Base-by-base conservation (phyloP, 139 green algal genomes). In the Picochlorum sp. region DNA sequence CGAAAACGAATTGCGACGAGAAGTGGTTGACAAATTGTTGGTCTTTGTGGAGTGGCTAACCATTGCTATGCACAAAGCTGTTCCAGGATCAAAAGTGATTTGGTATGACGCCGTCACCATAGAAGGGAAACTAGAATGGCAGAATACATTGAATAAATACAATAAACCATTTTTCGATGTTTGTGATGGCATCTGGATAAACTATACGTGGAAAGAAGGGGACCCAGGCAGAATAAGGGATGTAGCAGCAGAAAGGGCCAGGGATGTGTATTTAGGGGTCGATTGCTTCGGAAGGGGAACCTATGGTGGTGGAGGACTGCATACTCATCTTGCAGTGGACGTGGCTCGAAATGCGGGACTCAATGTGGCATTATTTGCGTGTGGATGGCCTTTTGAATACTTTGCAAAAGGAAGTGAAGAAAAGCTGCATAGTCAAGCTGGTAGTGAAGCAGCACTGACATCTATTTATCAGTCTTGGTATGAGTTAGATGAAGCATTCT, bases 71-170 rank as follows among this genome's bases (percentile, higher is more conserved):
- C 43, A 45, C 45, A 24, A 12, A 45, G 36, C 18, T n/a, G 50
- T 22, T 61, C 45, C 4, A 51, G 32, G 43, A 57, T 84, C 25
- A 1, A 6, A 31, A 12, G 59, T 66, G 26, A 36, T 66, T 49
- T 66, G 86, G 86, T 94, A 94, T 57, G 85, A 94, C 63, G 86
- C 85, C 1, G 77, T 94, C 2, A 94, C 84, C 0, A 71, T 51
- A 1, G 59, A 88, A 5, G 86, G 86, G 29, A 50, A 64, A 45
- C 77, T 94, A 63, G 22, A 70, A 40, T 94, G 86, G 86, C 87
- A 95, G 69, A 73, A 94, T 77, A 59, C 30, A 5, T 68, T 95
- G 2, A 90, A n/a, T 33, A 32, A 16, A 2, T 24, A 37, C 7
- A 12, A 61, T 61, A 22, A 13, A 18, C 73, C 72, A 14, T 93